Conservation (phyloP, 768 basidiomycete genomes). For the Astraeus odoratus region DNA sequence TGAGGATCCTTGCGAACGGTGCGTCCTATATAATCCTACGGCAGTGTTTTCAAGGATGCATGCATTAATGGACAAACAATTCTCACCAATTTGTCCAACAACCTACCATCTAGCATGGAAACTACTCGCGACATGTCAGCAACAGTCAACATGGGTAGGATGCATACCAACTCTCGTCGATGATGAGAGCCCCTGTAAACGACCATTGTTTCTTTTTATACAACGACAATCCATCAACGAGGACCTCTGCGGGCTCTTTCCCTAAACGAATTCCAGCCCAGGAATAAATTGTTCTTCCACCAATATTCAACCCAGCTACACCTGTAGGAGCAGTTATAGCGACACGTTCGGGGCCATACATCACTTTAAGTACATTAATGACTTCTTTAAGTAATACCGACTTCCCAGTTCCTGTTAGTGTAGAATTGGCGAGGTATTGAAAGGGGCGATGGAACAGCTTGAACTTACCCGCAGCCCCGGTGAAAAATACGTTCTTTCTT, state of each 20-base stretch:
- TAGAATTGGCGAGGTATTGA: not conserved
- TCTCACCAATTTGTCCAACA: slow-evolving; percentile 66
- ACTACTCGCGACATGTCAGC: slow-evolving; percentile 31
- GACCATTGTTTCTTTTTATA: slow-evolving; percentile 41
- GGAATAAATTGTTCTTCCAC: slow-evolving; percentile 61
- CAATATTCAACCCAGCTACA: slow-evolving; percentile 64
- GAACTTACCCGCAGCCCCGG: slow-evolving; percentile 67
- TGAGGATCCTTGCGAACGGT: slow-evolving; percentile 32
- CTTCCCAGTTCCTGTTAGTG: slow-evolving; percentile 56
- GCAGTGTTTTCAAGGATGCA: not conserved
- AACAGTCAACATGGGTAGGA: not conserved
- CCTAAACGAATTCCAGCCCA: slow-evolving; percentile 62
- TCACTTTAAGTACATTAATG: slow-evolving; percentile 36
- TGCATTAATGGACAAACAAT: slow-evolving; percentile 25
- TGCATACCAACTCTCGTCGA: slow-evolving; percentile 63
- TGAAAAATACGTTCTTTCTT: slow-evolving; percentile 64
- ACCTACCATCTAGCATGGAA: slow-evolving; percentile 66
- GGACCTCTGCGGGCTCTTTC: slow-evolving; percentile 36
- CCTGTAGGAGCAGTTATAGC: slow-evolving; percentile 64
- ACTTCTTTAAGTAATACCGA: slow-evolving; percentile 63
- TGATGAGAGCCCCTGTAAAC: slow-evolving; percentile 46
- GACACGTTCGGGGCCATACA: slow-evolving; percentile 21
- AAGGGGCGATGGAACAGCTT: slow-evolving; percentile 1
- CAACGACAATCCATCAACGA: slow-evolving; percentile 32
- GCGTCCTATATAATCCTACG: slow-evolving; percentile 33